Evolutionary conservation across 1,284 basidiomycete species (phyloP), one percentile per base, ranked within the genome.

Genomic region (Malassezia restricta): DNA sequence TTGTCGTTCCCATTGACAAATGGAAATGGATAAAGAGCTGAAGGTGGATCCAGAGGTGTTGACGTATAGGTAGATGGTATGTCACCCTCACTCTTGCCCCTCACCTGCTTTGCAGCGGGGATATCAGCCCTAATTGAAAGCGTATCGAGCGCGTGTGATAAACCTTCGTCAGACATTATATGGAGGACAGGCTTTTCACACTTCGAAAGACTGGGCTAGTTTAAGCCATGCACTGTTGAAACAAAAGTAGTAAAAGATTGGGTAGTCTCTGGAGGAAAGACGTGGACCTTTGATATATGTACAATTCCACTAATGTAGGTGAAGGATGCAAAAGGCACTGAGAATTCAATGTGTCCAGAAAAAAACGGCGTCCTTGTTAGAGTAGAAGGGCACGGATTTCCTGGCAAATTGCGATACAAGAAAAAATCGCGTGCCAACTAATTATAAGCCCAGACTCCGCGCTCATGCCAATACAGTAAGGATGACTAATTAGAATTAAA

Each of bases 121-220:
- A 17, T 2, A 9, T 37, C 46, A 27, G 15, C 35, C 9, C 48
- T 39, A 11, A 55, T n/a, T 3, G 42, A 27, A 12, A 49, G 27
- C 6, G 37, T 27, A 37, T 55, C 53, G 12, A 55, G 40, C n/a
- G 53, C 49, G 5, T 45, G 38, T 15, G 49, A 8, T 15, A 55
- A 44, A 17, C 17, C n/a, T 43, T 45, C 40, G 29, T 50, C 53
- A n/a, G 53, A 15, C 53, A 55, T 55, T 15, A 35, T 35, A 35
- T 11, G 5, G 33, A 24, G 4, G 20, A 24, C 2, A 24, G 20
- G 20, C 20, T 24, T 24, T 24, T 24, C 20, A 24, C 20, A 24
- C 20, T 24, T 24, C 20, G 20, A 24, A 24, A 24, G 4, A 24
- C 4, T 24, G 20, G 20, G 20, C 20, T 24, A 24, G 20, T 24